phyloP scores from a whole-genome alignment of 2,329 filamentous ascomycete species.

The Rutstroemia sydowiana region DNA sequence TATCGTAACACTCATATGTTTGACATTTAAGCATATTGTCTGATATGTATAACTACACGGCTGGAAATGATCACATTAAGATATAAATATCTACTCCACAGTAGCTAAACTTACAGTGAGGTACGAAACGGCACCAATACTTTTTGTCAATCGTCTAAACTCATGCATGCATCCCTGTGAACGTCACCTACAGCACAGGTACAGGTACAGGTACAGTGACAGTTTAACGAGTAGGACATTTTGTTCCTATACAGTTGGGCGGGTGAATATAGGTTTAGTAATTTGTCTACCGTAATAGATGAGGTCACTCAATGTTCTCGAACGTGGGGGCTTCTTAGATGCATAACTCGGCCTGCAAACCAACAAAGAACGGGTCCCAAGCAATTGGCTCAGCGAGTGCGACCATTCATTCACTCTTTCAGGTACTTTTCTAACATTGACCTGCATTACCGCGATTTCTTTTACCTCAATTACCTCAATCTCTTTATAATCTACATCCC shows the following conservation, averaged over 20 bases:
- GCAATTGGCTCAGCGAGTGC: not conserved
- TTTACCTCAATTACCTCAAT: not conserved
- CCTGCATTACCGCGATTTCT: not conserved
- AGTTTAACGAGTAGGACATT: too few species aligned
- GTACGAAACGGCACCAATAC: not conserved
- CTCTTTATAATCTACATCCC: not conserved
- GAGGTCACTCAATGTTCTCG: constrained; percentile 7
- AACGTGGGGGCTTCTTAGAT: not conserved
- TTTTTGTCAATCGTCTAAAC: too few species aligned
- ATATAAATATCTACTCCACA: not conserved
- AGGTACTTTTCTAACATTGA: not conserved
- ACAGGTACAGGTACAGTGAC: too few species aligned
- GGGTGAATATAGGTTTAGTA: constrained; percentile 3
- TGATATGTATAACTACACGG: not conserved
- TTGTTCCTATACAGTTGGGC: not conserved
- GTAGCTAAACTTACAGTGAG: too few species aligned
- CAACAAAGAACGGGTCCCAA: constrained; percentile 4
- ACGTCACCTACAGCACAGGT: not conserved
- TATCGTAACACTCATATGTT: not conserved
- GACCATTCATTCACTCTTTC: not conserved
- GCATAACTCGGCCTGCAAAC: not conserved
- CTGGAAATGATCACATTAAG: not conserved
- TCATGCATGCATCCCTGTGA: not conserved
- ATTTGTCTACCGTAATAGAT: too few species aligned
- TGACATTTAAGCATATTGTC: not conserved